Evolutionary conservation across 768 basidiomycete genomes (phyloP), one percentile per base, ranked within the genome.

Genomic region (Boletus rubropictus): DNA sequence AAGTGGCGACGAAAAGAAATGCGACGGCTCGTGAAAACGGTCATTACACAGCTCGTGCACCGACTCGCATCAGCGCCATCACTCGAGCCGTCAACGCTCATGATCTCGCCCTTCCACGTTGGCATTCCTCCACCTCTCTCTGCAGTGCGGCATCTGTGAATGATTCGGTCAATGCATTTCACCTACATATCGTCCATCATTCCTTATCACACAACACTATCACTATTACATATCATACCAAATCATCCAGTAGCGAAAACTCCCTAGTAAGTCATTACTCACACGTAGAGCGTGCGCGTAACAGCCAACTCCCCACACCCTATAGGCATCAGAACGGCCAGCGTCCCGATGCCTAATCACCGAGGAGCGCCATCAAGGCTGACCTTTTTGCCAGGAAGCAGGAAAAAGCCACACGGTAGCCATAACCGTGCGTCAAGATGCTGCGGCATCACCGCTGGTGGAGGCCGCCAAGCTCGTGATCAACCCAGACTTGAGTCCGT

Each of bases 401-500:
- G 24, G 22, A 40, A 48, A 31, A 24, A 18, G 15, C 42, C 39
- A 43, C 31, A 31, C 34, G 32, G 5, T 9, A 28, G n/a, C 21
- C 34, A 44, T 34, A n/a, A 37, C 24, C 42, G 28, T 9, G 31
- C 22, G 42, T 63, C 46, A 63, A 18, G 51, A 40, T 35, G 50
- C 50, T 29, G 48, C 38, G 53, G 42, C 34, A 39, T 43, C 50
- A 21, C 28, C 39, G 17, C 50, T 42, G 5, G 21, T 29, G 29
- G 39, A n/a, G 34, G 22, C 22, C 3, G 39, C 34, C 14, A 34
- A 22, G 20, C 40, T 39, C 42, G 50, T 35, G 49, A 37, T 41
- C 34, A 24, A 40, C 27, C 39, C 40, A 31, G 51, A 46, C 51
- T 63, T 60, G 36, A 65, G 57, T 45, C 56, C 65, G 52, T 65